These are phyloP conservation scores for Solanum appendiculatum DNA, from an alignment of 257 asterid genomes.

Conservation along the genomic window DNA sequence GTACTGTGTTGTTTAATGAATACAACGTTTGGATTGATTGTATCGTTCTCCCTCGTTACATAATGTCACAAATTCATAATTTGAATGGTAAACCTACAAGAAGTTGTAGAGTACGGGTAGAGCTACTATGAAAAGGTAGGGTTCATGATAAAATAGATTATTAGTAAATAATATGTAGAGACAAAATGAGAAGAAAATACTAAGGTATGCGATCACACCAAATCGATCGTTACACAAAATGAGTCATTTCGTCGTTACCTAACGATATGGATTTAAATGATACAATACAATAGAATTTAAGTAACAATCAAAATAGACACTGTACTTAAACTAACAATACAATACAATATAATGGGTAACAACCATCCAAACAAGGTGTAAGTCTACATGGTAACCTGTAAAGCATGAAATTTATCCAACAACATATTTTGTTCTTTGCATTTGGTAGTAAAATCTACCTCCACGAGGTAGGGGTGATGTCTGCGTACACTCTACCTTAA, in stretches of 20 bases:
- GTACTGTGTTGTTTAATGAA: neutral
- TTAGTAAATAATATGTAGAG: neutral
- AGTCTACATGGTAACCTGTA: neutral
- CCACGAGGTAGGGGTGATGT: neutral
- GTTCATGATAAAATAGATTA: neutral
- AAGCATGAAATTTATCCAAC: neutral
- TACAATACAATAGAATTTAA: too few species aligned
- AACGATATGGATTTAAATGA: neutral
- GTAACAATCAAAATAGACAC: neutral
- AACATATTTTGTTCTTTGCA: neutral
- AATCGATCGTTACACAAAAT: neutral
- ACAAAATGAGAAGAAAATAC: neutral
- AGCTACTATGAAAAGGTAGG: neutral
- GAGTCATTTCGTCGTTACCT: neutral
- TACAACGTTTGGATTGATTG: neutral
- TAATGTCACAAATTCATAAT: too few species aligned
- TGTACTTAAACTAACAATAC: neutral
- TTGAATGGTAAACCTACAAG: neutral
- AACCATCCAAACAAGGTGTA: neutral
- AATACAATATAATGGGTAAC: neutral
- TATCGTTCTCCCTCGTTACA: neutral
- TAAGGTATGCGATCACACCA: too few species aligned
- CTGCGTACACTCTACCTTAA: neutral
- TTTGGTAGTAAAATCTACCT: neutral
- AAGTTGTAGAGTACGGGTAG: neutral